These are phyloP conservation scores for Aureobasidium sp. DNA, from an alignment of 2,329 filamentous ascomycete species.

Conservation along the genomic window DNA sequence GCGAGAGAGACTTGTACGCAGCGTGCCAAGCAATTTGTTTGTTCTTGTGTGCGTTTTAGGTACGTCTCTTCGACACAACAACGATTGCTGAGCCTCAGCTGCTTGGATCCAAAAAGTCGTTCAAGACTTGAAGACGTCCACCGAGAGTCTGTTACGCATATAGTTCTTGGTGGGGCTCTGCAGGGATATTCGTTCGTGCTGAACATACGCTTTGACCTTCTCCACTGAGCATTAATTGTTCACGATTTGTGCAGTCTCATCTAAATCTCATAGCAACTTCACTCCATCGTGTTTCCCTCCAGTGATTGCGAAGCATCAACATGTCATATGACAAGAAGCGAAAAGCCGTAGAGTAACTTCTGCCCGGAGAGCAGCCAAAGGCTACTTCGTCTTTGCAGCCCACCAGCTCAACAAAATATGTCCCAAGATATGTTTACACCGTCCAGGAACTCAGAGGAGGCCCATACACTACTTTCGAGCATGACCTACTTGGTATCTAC, in stretches of 20 bases:
- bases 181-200: too few species aligned
- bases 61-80: not conserved
- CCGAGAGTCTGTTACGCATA: not conserved
- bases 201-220: too few species aligned
- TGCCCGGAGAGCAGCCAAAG: not conserved
- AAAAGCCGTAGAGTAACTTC: not conserved
- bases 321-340: not conserved
- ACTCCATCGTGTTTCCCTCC: too few species aligned
- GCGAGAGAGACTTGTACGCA: too few species aligned
- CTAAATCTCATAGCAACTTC: too few species aligned
- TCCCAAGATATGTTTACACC: not conserved
- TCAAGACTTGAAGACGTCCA: not conserved
- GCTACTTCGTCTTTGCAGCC: not conserved
- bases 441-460: not conserved
- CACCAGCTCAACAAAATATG: not conserved
- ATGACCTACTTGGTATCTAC: not conserved
- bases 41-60: too few species aligned
- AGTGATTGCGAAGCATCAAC: not conserved
- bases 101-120: not conserved
- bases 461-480: not conserved
- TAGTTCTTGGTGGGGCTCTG: not conserved
- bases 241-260: too few species aligned
- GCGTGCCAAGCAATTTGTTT: too few species aligned
- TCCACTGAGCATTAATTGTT: not conserved
- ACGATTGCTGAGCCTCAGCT: not conserved